A percentile compares a stretch with the other conserved stretches of the same genome.
These are phyloP conservation scores for Aleurites moluccanus DNA, from an alignment of 441 rosid species.

Conservation along the genomic window DNA sequence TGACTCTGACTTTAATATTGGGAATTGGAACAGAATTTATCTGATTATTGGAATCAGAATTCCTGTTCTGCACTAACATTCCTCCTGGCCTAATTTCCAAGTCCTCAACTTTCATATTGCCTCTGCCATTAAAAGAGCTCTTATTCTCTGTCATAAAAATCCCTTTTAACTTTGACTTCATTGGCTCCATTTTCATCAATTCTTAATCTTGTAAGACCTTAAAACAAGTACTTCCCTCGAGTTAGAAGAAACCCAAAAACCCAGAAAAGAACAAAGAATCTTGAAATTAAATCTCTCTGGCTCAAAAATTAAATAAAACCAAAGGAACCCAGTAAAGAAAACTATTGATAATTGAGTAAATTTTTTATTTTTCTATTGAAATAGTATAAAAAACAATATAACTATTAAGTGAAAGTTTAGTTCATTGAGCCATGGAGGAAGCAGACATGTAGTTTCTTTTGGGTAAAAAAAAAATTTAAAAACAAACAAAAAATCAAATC, in stretches of 20 bases:
- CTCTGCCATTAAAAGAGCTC: constrained; percentile 13
- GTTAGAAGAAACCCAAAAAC: constrained; percentile 12
- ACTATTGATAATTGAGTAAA: background rate
- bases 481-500: background rate
- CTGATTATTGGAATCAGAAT: constrained; percentile 58
- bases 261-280: constrained; percentile 19
- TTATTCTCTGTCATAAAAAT: constrained; percentile 2
- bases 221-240: background rate
- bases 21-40: constrained; percentile 53
- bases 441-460: constrained; percentile 5
- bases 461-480: too few species aligned
- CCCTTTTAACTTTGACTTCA: constrained; percentile 25
- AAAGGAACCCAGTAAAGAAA: background rate
- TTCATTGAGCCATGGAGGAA: constrained; percentile 9
- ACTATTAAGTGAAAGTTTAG: background rate
- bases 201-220: background rate
- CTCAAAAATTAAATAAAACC: background rate
- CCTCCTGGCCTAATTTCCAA: constrained; percentile 97
- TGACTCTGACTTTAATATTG: constrained; percentile 74
- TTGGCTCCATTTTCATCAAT: constrained; percentile 21
- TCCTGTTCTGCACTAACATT: constrained; percentile 90
- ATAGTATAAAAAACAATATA: background rate
- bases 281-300: constrained; percentile 16
- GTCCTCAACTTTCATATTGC: constrained; percentile 30
- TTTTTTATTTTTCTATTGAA: background rate